Conservation (phyloP, 768 basidiomycete species). For the Tricholoma hemisulphureum region DNA sequence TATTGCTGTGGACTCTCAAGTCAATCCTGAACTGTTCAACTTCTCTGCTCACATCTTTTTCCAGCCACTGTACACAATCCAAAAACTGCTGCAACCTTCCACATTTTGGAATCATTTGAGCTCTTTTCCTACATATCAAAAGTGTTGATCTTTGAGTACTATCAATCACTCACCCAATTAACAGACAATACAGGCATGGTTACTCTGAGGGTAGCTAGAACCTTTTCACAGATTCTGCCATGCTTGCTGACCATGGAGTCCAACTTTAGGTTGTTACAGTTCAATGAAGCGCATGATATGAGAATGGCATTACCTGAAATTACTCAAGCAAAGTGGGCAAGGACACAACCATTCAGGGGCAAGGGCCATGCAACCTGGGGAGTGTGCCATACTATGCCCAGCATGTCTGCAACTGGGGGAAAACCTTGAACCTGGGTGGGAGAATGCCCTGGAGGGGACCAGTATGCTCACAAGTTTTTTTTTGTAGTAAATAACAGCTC, state of each 20-base stretch:
- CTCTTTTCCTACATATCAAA: slow-evolving; percentile 20
- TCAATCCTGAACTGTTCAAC: slow-evolving; percentile 12
- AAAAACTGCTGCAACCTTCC: slow-evolving; percentile 19
- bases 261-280: slow-evolving; percentile 7
- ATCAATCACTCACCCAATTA: slow-evolving; percentile 16
- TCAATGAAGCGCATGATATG: slow-evolving; percentile 19
- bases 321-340: too few species aligned
- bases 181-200: background rate
- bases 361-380: slow-evolving; percentile 10
- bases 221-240: too few species aligned
- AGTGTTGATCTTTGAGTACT: slow-evolving; percentile 17
- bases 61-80: slow-evolving; percentile 20
- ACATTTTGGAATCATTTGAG: slow-evolving; percentile 17
- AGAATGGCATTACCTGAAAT: too few species aligned
- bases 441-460: slow-evolving; percentile 10
- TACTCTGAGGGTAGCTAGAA: background rate
- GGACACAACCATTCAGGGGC: slow-evolving; percentile 11
- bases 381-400: slow-evolving; percentile 24
- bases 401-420: slow-evolving; percentile 32
- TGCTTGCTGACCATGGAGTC: background rate
- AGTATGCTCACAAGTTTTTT: background rate
- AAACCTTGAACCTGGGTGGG: slow-evolving; percentile 19
- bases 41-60: slow-evolving; percentile 16
- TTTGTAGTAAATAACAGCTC: background rate
- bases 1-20: slow-evolving; percentile 17